Conservation (phyloP, 176 grass and related monocot species). For the Oryza australiensis region DNA sequence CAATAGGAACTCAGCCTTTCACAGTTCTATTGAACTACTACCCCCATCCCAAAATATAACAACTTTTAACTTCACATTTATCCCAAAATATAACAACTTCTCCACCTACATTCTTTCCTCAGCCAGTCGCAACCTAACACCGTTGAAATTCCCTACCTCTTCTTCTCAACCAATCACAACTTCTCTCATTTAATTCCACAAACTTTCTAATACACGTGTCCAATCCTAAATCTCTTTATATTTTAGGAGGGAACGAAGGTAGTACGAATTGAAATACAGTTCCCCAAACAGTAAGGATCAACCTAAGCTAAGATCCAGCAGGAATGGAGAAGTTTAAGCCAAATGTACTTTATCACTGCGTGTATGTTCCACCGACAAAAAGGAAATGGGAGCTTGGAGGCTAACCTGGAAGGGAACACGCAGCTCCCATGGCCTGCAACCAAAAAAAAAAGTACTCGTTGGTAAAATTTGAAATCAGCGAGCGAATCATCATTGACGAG, state of each 20-base stretch:
- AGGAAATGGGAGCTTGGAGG: neutral
- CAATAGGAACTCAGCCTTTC: neutral
- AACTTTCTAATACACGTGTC: no score
- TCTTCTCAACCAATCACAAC: no score
- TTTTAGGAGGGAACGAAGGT: no score
- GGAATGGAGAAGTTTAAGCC: neutral
- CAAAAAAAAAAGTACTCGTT: neutral
- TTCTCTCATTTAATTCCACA: no score
- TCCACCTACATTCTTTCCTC: no score
- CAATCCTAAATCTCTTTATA: no score
- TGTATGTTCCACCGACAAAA: neutral
- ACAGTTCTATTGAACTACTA: neutral
- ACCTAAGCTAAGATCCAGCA: neutral
- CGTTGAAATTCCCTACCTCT: no score
- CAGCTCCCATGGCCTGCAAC: slow-evolving; percentile 62
- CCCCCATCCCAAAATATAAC: no score
- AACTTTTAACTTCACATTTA: no score
- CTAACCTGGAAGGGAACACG: slow-evolving; percentile 64
- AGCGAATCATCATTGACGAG: neutral
- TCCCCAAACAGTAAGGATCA: neutral
- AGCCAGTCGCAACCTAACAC: no score
- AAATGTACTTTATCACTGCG: neutral
- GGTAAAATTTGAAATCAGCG: slow-evolving; percentile 11
- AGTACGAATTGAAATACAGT: no score
- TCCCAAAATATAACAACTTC: no score